A percentile compares a stretch with the other conserved stretches of the same genome.
These are phyloP conservation scores for Terana coerulea DNA, from an alignment of 768 basidiomycete genomes.

Conservation along the genomic window DNA sequence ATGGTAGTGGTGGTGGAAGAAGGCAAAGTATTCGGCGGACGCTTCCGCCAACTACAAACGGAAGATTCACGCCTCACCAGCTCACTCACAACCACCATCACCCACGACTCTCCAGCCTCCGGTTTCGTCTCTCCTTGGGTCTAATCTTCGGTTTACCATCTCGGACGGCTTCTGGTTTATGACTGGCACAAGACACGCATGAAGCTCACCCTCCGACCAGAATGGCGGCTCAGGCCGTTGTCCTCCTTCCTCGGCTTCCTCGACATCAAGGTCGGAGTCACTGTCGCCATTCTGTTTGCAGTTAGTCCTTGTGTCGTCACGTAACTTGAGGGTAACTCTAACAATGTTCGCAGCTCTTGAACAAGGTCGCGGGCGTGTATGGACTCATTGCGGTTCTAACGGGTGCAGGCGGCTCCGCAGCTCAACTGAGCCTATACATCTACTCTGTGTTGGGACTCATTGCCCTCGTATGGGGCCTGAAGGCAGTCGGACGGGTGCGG, in stretches of 20 bases:
- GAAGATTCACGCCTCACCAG: too few species aligned
- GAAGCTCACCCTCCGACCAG: constrained; percentile 78
- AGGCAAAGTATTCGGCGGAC: background rate
- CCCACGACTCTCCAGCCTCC: background rate
- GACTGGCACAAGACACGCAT: constrained; percentile 31
- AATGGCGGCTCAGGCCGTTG: constrained; percentile 82
- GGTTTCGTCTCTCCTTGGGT: background rate
- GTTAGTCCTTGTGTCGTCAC: constrained; percentile 42
- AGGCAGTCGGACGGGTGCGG: constrained; percentile 80
- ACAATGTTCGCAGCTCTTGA: constrained; percentile 58
- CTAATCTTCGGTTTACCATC: background rate
- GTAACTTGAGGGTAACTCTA: constrained; percentile 6
- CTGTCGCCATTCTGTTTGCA: constrained; percentile 83
- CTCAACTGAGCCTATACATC: constrained; percentile 88
- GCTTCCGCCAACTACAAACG: too few species aligned
- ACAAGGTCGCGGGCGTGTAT: constrained; percentile 98
- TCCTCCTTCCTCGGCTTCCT: constrained; percentile 81
- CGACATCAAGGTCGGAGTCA: constrained; percentile 93
- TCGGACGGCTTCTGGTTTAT: constrained; percentile 9
- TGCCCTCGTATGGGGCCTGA: constrained; percentile 83
- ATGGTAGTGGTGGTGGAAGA: background rate
- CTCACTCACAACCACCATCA: constrained; percentile 2
- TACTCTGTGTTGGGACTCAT: constrained; percentile 85
- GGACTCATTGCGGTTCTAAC: constrained; percentile 89
- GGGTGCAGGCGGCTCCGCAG: constrained; percentile 89